Evolutionary conservation across 306 rosid species (phyloP).

Genomic region (Castanospermum australe): DNA sequence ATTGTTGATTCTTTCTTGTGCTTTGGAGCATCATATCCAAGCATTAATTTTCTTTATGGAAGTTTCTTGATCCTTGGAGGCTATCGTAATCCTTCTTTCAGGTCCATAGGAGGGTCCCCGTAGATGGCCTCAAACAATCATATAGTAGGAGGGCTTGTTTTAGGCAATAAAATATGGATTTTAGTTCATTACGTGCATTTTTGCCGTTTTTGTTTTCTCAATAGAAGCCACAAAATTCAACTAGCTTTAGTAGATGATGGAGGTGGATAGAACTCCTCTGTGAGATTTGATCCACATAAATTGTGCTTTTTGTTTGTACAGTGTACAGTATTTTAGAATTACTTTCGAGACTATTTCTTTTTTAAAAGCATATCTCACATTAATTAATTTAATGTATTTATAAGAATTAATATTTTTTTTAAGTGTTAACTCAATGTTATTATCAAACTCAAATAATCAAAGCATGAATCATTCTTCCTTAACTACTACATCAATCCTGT

Average conservation of each 20-base stretch:
- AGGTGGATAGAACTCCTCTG: not conserved
- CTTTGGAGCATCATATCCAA: not conserved
- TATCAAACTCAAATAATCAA: too few species aligned
- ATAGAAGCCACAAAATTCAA: not conserved
- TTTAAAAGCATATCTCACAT: too few species aligned
- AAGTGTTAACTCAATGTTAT: too few species aligned
- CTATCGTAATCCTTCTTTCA: conserved; percentile 14
- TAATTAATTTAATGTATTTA: too few species aligned
- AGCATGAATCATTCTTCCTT: too few species aligned
- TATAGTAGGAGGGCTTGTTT: not conserved
- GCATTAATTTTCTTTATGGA: conserved; percentile 15
- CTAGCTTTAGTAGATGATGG: not conserved
- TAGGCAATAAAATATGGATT: too few species aligned
- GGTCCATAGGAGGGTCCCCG: not conserved
- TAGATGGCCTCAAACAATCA: not conserved
- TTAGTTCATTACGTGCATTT: not conserved
- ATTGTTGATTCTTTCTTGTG: conserved; percentile 13
- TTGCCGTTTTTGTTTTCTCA: not conserved
- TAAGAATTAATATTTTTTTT: too few species aligned
- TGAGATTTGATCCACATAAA: not conserved
- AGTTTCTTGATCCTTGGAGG: conserved; percentile 19
- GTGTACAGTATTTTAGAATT: too few species aligned
- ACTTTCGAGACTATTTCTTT: too few species aligned
- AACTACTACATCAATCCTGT: too few species aligned
- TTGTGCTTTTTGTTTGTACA: too few species aligned